Conservation (phyloP, 305 asterid genomes). For the Nicotiana rustica region DNA sequence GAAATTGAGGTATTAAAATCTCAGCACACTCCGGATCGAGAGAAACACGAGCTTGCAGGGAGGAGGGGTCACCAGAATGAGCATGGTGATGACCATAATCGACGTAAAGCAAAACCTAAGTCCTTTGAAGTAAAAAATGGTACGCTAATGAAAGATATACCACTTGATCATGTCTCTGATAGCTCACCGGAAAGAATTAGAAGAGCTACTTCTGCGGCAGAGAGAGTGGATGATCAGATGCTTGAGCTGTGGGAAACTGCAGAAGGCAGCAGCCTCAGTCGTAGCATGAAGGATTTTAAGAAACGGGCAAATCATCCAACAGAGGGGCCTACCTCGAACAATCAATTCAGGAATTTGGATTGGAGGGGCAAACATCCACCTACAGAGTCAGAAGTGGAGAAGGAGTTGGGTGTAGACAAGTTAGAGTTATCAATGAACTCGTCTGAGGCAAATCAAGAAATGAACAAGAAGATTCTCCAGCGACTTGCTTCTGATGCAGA, state of each 20-base stretch:
- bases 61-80: slow-evolving; percentile 49
- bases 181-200: slow-evolving; percentile 47
- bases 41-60: slow-evolving; percentile 50
- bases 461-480: slow-evolving; percentile 66
- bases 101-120: slow-evolving; percentile 65
- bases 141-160: slow-evolving; percentile 78
- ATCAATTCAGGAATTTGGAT: slow-evolving; percentile 49
- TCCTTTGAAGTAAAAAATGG: slow-evolving; percentile 56
- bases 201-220: slow-evolving; percentile 47
- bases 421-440: slow-evolving; percentile 52
- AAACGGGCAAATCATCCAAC: slow-evolving; percentile 49
- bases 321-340: slow-evolving; percentile 54
- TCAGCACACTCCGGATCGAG: slow-evolving; percentile 54
- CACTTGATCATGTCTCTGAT: slow-evolving; percentile 74
- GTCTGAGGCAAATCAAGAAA: slow-evolving; percentile 54
- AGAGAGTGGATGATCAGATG: slow-evolving; percentile 65
- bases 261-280: slow-evolving; percentile 47
- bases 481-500: slow-evolving; percentile 78
- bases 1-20: slow-evolving; percentile 63
- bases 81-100: slow-evolving; percentile 52
- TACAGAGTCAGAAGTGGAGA: slow-evolving; percentile 72
- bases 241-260: slow-evolving; percentile 81
- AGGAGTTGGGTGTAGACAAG: slow-evolving; percentile 74
- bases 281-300: slow-evolving; percentile 56
- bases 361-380: slow-evolving; percentile 60